A percentile compares a stretch with the other conserved stretches of the same genome.
phyloP scores from a whole-genome alignment of 805 yeast species.

The Blastobotrys peoriensis region DNA sequence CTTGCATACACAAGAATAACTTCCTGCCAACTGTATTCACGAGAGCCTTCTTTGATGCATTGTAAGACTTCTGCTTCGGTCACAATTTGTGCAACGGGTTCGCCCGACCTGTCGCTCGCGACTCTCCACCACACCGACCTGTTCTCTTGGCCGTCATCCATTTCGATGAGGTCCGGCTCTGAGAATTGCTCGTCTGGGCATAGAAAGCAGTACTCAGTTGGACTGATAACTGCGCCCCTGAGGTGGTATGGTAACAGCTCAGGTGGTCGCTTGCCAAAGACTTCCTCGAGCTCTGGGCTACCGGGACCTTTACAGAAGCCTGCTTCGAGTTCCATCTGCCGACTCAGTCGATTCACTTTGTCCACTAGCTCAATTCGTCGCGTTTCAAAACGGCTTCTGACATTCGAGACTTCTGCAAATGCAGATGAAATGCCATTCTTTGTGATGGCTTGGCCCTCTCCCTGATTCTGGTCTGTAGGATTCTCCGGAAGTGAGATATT shows the following conservation, averaged over 20 bases:
- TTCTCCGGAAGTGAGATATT: too few species aligned
- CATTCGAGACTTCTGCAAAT: background rate
- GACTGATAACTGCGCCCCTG: conserved; percentile 17
- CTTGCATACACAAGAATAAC: conserved; percentile 20
- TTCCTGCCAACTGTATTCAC: conserved; percentile 15
- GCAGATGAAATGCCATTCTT: background rate
- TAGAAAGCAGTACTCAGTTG: conserved; percentile 18
- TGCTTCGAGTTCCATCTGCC: conserved; percentile 1
- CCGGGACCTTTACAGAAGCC: conserved; percentile 12
- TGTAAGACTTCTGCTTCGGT: conserved; percentile 14
- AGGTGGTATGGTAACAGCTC: conserved; percentile 16
- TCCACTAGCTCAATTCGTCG: background rate
- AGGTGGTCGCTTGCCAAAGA: conserved; percentile 10
- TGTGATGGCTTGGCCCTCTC: background rate
- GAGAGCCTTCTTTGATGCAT: conserved; percentile 16
- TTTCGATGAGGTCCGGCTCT: conserved; percentile 12
- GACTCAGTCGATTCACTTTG: background rate
- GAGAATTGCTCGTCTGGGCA: background rate
- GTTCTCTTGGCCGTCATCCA: conserved; percentile 4
- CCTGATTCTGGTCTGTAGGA: background rate
- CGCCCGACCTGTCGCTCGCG: background rate
- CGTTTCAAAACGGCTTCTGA: background rate
- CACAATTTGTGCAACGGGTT: conserved; percentile 5
- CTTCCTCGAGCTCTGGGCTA: conserved; percentile 1
- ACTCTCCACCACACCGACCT: conserved; percentile 14